Base-by-base conservation (phyloP, 2,329 filamentous ascomycete genomes). In the Hypoxylon sp. region DNA sequence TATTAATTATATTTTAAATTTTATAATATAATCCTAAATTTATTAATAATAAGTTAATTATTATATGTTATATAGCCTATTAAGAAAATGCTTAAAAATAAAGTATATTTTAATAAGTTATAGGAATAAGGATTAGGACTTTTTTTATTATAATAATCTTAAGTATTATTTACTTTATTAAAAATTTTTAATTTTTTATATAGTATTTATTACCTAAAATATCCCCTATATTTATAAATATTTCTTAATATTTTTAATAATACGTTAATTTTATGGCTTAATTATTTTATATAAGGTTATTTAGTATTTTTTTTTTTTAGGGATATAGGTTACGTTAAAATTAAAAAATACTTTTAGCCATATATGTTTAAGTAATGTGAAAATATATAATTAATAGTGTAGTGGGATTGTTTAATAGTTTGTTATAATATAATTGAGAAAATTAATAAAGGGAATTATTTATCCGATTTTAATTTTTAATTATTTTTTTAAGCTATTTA, bases 11-110 rank as follows among this genome's bases (percentile, higher is more conserved):
- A 44, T 5, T 44, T 17, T 17, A 44, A 44, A 44, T 5, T 14
- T 22, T 44, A 19, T 3, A 17, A 44, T 5, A 5, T 5, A 26
- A 26, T 26, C 24, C 5, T 26, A 26, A 26, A 26, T 26, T 26
- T 26, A 44, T 17, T 44, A 44, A 17, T 44, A n/a, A 17, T 44
- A 46, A 19, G 5, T 46, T 46, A 19, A 46, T 46, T 46, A 46
- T 17, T 10, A 26, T 26, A 26, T 26, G 5, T 5, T 26, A 26
- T 26, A 26, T 26, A 26, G 24, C 24, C 5, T 3, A 26, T 26
- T 26, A 26, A 26, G n/a, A n/a, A n/a, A n/a, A n/a, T n/a, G n/a
- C n/a, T n/a, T n/a, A n/a, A n/a, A n/a, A n/a, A n/a, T n/a, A n/a
- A n/a, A n/a, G n/a, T n/a, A n/a, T n/a, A n/a, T n/a, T n/a, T n/a